Evolutionary conservation across 106 monocot species (phyloP).

Genomic region (Apostasia shenzhenica): DNA sequence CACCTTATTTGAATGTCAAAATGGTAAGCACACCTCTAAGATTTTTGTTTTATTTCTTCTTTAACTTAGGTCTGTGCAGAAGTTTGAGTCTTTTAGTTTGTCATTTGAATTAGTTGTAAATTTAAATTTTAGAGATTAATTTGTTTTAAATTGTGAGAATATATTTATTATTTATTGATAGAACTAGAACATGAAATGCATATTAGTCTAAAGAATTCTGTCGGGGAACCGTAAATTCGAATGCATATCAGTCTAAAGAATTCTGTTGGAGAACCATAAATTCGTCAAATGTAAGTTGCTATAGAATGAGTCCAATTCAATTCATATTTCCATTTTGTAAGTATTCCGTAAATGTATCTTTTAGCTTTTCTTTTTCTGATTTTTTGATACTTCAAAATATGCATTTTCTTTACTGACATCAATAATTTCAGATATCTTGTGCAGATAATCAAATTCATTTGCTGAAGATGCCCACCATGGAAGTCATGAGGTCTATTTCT

Average conservation of each 20-base stretch:
- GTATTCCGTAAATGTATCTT: not conserved
- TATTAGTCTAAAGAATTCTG: not conserved
- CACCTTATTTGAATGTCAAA: no score
- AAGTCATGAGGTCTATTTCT: conserved; percentile 64
- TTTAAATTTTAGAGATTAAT: no score
- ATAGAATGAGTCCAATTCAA: not conserved
- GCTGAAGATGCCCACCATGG: conserved; percentile 86
- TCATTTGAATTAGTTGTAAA: no score
- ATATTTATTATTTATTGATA: not conserved
- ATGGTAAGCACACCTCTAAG: no score
- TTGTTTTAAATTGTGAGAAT: no score
- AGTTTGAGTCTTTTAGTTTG: no score
- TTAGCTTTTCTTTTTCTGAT: not conserved
- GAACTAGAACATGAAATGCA: not conserved
- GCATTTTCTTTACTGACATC: conserved; percentile 14
- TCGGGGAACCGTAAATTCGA: not conserved
- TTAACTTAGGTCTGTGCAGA: no score
- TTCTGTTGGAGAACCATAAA: not conserved
- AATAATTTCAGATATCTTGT: conserved; percentile 71
- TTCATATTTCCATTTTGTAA: not conserved
- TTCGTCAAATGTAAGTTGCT: not conserved
- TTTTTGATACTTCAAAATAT: not conserved
- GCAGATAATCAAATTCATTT: conserved; percentile 81
- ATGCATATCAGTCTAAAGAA: not conserved
- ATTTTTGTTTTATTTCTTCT: no score